phyloP scores from a whole-genome alignment of 805 yeast genomes.

The Ogataea angusta region DNA sequence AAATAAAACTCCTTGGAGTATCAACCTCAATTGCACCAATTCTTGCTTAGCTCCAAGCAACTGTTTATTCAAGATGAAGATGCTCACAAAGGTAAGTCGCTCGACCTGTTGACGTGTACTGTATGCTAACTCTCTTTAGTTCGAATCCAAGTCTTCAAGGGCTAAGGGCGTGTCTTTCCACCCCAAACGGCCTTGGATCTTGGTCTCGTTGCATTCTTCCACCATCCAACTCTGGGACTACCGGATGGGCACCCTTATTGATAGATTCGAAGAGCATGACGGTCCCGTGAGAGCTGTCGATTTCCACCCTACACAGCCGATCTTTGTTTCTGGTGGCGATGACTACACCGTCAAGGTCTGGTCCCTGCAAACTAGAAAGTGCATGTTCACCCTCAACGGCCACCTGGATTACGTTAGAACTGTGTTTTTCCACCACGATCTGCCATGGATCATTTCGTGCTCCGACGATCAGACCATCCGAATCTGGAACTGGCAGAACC shows the following conservation, averaged over 20 bases:
- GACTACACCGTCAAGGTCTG: constrained; percentile 94
- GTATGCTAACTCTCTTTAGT: constrained; percentile 40
- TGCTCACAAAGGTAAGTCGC: constrained; percentile 64
- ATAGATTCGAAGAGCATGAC: constrained; percentile 95
- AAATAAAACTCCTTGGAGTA: constrained; percentile 3
- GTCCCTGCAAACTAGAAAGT: constrained; percentile 89
- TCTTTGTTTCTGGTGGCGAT: constrained; percentile 96
- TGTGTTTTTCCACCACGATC: constrained; percentile 89
- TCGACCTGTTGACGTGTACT: constrained; percentile 6
- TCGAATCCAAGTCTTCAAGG: constrained; percentile 96
- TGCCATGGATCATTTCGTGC: constrained; percentile 95
- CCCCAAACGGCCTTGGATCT: constrained; percentile 92
- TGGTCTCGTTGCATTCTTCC: constrained; percentile 93
- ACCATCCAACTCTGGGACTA: constrained; percentile 99
- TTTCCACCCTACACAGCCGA: constrained; percentile 97
- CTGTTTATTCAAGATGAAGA: constrained; percentile 59
- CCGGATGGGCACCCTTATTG: constrained; percentile 97
- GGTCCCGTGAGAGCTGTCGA: constrained; percentile 96
- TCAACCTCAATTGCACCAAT: constrained; percentile 5
- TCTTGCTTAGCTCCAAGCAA: constrained; percentile 11
- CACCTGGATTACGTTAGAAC: constrained; percentile 95
- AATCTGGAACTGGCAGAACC: constrained; percentile 99
- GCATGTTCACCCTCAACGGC: constrained; percentile 86
- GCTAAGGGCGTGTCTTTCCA: constrained; percentile 98
- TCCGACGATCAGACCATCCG: constrained; percentile 98